Base-by-base conservation (phyloP, 2,329 filamentous ascomycete genomes). In the Colletotrichum sp. region DNA sequence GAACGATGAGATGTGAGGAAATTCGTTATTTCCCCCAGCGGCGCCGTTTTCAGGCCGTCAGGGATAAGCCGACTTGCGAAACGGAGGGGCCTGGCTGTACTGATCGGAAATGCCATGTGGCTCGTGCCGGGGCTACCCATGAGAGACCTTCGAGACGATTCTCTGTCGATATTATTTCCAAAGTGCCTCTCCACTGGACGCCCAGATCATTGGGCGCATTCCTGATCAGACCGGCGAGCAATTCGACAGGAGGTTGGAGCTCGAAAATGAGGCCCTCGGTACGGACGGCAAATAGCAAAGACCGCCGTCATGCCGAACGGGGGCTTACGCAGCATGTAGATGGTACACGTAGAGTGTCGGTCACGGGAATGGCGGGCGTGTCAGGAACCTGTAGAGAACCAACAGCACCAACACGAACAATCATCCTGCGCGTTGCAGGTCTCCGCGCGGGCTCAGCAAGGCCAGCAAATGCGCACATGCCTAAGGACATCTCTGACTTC, bases 101-200 rank as follows among this genome's bases (percentile, higher is more conserved):
- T 59, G 39, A 55, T 67, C 69, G 69, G 55, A 75, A 64, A n/a
- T 67, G 52, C 73, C 69, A 75, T 75, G 73, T 75, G 73, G 73
- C 64, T 59, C n/a, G 30, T 28, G 26, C 55, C 69, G 48, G 69
- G 69, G 69, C 52, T 28, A 71, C 26, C 69, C 73, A 63, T 67
- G 64, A 28, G 48, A 12, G 32, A n/a, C 18, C 30, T 75, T 75
- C 55, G 69, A 75, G 72, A 67, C 21, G 72, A 67, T 75, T 75
- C 69, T 72, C 30, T 24, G 43, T 57, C 26, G 26, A 36, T 68
- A 30, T 68, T 59, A 43, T 52, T 57, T 59, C 55, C 39, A 48
- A 48, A 12, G 18, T 7, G 12, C n/a, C 10, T 32, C 48, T 39
- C 60, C 61, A 57, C 57, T 26, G 36, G 43, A 24, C 60, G 32